These are phyloP conservation scores for Pichia sp. DNA, from an alignment of 1,139 yeast species.

Conservation along the genomic window DNA sequence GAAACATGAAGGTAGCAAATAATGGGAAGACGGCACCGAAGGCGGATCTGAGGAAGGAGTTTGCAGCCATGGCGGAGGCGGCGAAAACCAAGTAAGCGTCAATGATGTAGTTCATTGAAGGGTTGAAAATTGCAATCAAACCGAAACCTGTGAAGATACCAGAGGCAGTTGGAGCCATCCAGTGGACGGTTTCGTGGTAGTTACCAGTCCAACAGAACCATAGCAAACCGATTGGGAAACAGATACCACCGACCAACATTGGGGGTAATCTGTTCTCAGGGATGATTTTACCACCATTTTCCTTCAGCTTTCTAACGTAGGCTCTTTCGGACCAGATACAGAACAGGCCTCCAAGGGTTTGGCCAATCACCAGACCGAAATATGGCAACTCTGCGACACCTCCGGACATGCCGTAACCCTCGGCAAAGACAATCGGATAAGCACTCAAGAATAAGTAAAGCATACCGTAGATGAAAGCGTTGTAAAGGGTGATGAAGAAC, in stretches of 20 bases:
- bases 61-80: conserved; percentile 88
- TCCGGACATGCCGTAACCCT: conserved; percentile 52
- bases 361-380: conserved; percentile 57
- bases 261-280: conserved; percentile 81
- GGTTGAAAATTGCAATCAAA: conserved; percentile 67
- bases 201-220: conserved; percentile 88
- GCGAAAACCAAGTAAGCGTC: conserved; percentile 77
- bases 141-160: conserved; percentile 74
- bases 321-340: conserved; percentile 36
- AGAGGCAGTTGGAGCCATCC: conserved; percentile 82
- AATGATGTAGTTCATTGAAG: conserved; percentile 74
- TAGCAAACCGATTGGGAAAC: conserved; percentile 71
- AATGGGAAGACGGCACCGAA: conserved; percentile 78
- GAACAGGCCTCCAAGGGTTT: conserved; percentile 50
- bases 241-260: conserved; percentile 63
- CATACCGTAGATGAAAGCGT: conserved; percentile 81
- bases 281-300: conserved; percentile 54
- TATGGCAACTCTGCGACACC: conserved; percentile 65
- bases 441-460: conserved; percentile 74
- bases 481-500: conserved; percentile 64
- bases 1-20: conserved; percentile 71
- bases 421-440: conserved; percentile 66
- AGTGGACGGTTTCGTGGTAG: conserved; percentile 61
- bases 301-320: conserved; percentile 39
- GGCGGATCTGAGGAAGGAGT: conserved; percentile 66